Base-by-base conservation (phyloP, 2,329 filamentous ascomycete genomes). In the Fusarium xylarioides region DNA sequence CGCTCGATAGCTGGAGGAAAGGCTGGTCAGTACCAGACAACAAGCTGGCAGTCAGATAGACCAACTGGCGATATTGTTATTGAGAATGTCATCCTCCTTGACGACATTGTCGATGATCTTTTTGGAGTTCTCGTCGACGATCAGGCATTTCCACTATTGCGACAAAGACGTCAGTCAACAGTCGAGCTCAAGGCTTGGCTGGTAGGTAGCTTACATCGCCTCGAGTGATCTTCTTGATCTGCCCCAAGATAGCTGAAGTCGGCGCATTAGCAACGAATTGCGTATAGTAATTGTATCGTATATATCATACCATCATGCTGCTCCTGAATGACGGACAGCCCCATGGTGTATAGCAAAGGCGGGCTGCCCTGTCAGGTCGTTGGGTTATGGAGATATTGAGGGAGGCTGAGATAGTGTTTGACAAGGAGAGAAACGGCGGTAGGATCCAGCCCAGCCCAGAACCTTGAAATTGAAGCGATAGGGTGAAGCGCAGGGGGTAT, bases 1-100 rank as follows among this genome's bases (percentile, higher is more conserved):
- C 90, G 90, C 86, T 98, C 95, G 82, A 99, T 95, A 83, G 97
- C 95, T 97, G 66, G 53, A 59, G 59, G 60, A 64, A 55, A 69
- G n/a, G 70, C 61, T 52, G 59, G 68, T 75, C 66, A 75, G 65
- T 53, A 55, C 47, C 61, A 52, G 19, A 44, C 53, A 62, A 38
- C 35, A 55, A 63, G 62, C 56, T 65, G 56, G 63, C 46, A 55
- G 23, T 53, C 47, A 69, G 60, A 47, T 54, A 37, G 53, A 81
- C 91, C 81, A 88, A 97, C 95, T 97, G 76, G 95, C 95, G 83
- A 99, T 93, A 81, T 97, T 97, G 83, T 95, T 91, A 81, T 97
- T 97, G 84, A 99, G 92, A 75, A 99, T 97, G 79, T 98, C 94
- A 89, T 99, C 95, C 86, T 98, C 93, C 79, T 94, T 95, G 81